A percentile compares a stretch with the other conserved stretches of the same genome.
Evolutionary conservation across 73 alveolate species (phyloP).

Genomic region (Paramecium octaurelia): DNA sequence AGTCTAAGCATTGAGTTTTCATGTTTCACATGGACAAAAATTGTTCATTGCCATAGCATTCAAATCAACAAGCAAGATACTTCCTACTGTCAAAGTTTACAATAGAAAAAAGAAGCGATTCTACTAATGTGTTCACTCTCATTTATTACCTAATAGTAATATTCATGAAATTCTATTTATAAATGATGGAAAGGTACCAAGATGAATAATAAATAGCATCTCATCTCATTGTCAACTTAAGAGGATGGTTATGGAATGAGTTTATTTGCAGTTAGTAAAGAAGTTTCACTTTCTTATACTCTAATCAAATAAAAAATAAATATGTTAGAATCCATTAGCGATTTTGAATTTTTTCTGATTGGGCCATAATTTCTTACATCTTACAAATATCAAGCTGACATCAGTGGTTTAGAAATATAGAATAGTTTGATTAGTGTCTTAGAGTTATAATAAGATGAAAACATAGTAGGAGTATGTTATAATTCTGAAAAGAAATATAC

Average conservation of each 20-base stretch:
- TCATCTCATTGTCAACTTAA: background rate
- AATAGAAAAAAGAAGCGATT: constrained; percentile 19
- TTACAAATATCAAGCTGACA: background rate
- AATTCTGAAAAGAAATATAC: background rate
- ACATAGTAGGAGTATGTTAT: background rate
- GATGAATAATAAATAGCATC: background rate
- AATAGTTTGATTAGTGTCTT: background rate
- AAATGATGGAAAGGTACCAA: constrained; percentile 27
- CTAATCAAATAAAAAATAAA: background rate
- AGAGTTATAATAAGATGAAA: background rate
- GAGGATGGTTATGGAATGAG: constrained; percentile 48
- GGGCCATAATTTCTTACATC: background rate
- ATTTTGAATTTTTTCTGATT: background rate
- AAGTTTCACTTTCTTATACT: constrained; percentile 36
- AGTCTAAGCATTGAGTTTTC: constrained; percentile 11
- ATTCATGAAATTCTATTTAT: constrained; percentile 42
- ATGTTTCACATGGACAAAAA: background rate
- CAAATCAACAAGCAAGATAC: constrained; percentile 43
- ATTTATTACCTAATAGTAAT: constrained; percentile 25
- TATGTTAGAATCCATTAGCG: background rate
- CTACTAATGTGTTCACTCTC: constrained; percentile 27
- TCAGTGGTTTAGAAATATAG: background rate
- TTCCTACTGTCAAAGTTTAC: constrained; percentile 54
- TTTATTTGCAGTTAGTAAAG: constrained; percentile 30
- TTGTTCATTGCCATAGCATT: constrained; percentile 24